Evolutionary conservation across 1,284 basidiomycete species (phyloP).

Genomic region (Cryptococcus jaspeensis): DNA sequence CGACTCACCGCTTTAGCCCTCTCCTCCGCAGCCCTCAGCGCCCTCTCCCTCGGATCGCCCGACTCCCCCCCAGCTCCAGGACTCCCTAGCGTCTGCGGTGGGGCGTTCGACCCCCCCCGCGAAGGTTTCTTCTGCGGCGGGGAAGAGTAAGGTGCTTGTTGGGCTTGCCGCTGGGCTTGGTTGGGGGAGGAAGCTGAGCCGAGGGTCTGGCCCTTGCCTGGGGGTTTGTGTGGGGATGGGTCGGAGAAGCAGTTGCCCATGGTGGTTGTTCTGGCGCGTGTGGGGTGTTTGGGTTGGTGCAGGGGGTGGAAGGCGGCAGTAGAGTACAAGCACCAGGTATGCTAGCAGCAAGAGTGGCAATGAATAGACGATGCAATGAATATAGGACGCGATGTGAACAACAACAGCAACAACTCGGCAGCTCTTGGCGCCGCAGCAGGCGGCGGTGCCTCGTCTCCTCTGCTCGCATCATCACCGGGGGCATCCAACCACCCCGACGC

Average conservation of each 20-base stretch:
- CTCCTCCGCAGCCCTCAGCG: conserved; percentile 46
- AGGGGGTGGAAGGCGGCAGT: no score
- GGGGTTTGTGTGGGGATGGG: conserved; percentile 35
- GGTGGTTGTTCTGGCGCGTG: no score
- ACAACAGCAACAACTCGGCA: no score
- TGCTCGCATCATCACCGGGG: no score
- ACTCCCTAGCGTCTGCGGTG: conserved; percentile 22
- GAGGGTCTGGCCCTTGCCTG: conserved; percentile 39
- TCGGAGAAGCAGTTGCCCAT: conserved; percentile 53
- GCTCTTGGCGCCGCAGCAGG: no score
- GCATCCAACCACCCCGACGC: no score
- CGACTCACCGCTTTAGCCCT: conserved; percentile 45
- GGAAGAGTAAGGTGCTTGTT: not conserved
- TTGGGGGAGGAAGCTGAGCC: conserved; percentile 30
- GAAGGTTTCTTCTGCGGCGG: conserved; percentile 7
- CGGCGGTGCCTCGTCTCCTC: no score
- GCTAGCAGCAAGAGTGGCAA: no score
- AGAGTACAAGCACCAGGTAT: no score
- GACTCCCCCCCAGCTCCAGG: not conserved
- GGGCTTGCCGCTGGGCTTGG: conserved; percentile 9
- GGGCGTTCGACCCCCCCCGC: conserved; percentile 7
- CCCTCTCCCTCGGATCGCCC: conserved; percentile 41
- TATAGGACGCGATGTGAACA: no score
- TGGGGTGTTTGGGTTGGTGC: no score
- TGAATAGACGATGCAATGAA: no score